These are phyloP conservation scores for Cladorrhinum samala DNA, from an alignment of 495 filamentous ascomycete genomes.

Conservation along the genomic window DNA sequence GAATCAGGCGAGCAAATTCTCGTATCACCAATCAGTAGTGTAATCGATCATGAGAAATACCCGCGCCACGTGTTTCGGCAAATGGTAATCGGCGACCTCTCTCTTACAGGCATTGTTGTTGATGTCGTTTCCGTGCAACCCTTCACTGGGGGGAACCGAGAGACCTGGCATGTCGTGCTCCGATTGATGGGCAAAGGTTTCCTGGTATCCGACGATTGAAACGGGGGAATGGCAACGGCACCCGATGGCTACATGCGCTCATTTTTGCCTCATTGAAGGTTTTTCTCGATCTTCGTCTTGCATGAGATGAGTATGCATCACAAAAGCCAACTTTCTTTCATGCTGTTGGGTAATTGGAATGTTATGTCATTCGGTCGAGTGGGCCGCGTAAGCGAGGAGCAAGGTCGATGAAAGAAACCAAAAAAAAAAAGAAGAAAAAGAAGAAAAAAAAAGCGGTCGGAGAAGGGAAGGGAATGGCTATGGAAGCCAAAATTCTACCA, in stretches of 20 bases:
- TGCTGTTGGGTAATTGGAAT: too few species aligned
- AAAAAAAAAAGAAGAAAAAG: constrained; percentile 3
- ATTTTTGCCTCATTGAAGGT: background rate
- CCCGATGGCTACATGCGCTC: too few species aligned
- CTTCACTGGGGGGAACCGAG: constrained; percentile 1
- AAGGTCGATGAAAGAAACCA: background rate
- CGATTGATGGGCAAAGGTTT: background rate
- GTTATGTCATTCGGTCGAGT: too few species aligned
- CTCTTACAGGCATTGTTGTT: background rate
- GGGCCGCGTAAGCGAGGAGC: background rate
- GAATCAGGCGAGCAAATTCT: background rate
- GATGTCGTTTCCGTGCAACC: background rate
- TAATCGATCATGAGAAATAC: background rate
- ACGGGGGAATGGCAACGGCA: too few species aligned
- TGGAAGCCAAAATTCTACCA: background rate
- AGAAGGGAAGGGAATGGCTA: background rate
- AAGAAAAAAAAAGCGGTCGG: constrained; percentile 12
- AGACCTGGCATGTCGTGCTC: constrained; percentile 1
- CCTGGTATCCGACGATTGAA: background rate
- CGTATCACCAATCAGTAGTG: background rate
- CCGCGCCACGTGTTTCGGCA: background rate
- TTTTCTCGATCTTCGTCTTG: background rate
- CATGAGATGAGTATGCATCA: background rate
- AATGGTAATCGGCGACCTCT: background rate
- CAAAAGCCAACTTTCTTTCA: too few species aligned